Evolutionary conservation across 768 basidiomycete species (phyloP).

Genomic region (Amyloporia xantha): DNA sequence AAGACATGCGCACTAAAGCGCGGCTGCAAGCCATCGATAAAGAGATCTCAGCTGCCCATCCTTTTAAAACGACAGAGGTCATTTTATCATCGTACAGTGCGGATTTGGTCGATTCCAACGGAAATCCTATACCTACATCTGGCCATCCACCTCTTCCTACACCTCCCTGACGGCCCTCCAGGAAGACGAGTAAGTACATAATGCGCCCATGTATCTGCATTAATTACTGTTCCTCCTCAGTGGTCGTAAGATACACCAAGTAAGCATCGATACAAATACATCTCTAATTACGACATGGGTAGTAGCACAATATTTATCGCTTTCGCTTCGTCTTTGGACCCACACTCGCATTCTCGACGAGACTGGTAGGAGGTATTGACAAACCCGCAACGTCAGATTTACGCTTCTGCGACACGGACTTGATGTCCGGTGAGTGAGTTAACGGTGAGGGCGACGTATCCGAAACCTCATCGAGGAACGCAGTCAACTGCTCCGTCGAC

Average conservation of each 20-base stretch:
- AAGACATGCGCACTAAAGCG: constrained; percentile 52
- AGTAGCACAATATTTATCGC: constrained; percentile 11
- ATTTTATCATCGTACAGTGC: constrained; percentile 3
- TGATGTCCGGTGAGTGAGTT: constrained; percentile 3
- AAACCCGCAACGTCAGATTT: constrained; percentile 25
- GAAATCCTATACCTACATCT: neutral
- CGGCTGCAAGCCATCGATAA: constrained; percentile 21
- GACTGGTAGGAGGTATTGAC: constrained; percentile 7
- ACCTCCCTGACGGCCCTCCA: neutral
- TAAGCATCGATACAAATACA: constrained; percentile 22
- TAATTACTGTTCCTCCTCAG: neutral
- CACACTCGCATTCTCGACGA: constrained; percentile 3
- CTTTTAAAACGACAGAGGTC: neutral
- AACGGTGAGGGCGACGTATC: constrained; percentile 15
- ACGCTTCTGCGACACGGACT: constrained; percentile 19
- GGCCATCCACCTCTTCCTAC: constrained; percentile 3
- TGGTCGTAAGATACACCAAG: constrained; percentile 21
- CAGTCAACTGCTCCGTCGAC: constrained; percentile 32
- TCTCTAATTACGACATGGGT: constrained; percentile 6
- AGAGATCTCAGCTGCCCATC: neutral
- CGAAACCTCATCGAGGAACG: constrained; percentile 39
- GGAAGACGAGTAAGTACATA: neutral
- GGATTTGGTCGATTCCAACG: constrained; percentile 1
- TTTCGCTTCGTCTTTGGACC: constrained; percentile 24
- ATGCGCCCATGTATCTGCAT: neutral